Base-by-base conservation (phyloP, 2,329 filamentous ascomycete species). In the Biscogniauxia marginata region DNA sequence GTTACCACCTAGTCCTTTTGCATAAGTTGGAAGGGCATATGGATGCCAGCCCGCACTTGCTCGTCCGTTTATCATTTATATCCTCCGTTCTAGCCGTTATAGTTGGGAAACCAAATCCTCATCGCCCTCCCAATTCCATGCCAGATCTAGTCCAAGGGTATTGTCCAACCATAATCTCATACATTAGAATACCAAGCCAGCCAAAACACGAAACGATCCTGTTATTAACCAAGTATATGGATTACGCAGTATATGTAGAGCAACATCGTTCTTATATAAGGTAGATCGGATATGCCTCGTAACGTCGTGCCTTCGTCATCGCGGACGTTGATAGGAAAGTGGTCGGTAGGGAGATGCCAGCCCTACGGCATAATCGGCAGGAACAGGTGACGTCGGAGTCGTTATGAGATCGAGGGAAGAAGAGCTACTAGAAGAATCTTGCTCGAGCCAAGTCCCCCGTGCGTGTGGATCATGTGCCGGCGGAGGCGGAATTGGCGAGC, bases 401-500 rank as follows among this genome's bases (percentile, higher is more conserved):
- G 30, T 39, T 4, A 16, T 11, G 13, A 39, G 13, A 6, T 39
- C 30, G n/a, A 39, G 30, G 13, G 30, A n/a, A 18, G 71, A 55
- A 53, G 63, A 58, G 46, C 62, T 48, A 45, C 63, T 70, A 3
- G 64, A 61, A 2, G 69, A 70, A 20, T 62, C 65, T 30, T 57
- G 57, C 18, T 65, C 63, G 7, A 65, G 54, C 65, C 65, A 67
- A 1, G 63, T 65, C 52, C 46, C 61, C 22, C 46, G 52, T 44
- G 55, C 57, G 53, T 46, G 50, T 5, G 52, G n/a, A 11, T 54
- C 50, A 3, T 58, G 30, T 30, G 56, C 22, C 13, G 54, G 57
- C 1, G 48, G 13, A 1, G 57, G 54, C 21, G 58, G 46, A 3
- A 56, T 48, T 11, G 61, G 54, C 18, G 61, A 57, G 43, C 60